A percentile compares a stretch with the other conserved stretches of the same genome.
Conservation (phyloP, 2,329 filamentous ascomycete species). For the Diplodia corticola region DNA sequence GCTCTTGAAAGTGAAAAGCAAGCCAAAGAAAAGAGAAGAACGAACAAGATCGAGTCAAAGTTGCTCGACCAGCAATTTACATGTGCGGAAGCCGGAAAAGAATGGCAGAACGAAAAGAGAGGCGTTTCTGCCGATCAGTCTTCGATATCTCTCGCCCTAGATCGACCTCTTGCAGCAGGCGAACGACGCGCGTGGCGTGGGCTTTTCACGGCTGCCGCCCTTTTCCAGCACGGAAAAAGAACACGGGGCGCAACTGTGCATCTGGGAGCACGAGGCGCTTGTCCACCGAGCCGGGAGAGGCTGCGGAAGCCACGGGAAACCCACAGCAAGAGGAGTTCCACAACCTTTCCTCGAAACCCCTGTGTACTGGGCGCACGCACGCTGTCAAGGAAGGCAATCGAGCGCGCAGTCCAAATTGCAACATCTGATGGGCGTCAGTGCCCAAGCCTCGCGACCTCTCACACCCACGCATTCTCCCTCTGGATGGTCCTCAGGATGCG, state of each 20-base stretch:
- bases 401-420: background rate
- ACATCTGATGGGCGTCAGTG: background rate
- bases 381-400: background rate
- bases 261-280: background rate
- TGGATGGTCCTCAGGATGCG: slow-evolving; percentile 8
- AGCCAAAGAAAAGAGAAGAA: background rate
- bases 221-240: background rate
- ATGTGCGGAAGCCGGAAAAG: background rate
- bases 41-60: background rate
- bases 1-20: background rate
- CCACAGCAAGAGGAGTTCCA: background rate
- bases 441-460: background rate
- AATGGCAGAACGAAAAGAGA: background rate
- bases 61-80: background rate
- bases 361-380: too few relatives aligned
- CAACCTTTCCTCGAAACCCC: background rate
- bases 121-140: background rate
- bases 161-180: background rate
- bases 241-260: background rate
- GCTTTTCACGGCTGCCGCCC: background rate
- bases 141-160: background rate
- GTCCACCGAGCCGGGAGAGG: background rate
- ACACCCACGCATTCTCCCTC: slow-evolving; percentile 9
- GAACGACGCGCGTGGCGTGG: background rate
- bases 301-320: background rate